Evolutionary conservation across 208 protist species (phyloP), one percentile per base, ranked within the genome.

Genomic region (Leptomonas seymouri): DNA sequence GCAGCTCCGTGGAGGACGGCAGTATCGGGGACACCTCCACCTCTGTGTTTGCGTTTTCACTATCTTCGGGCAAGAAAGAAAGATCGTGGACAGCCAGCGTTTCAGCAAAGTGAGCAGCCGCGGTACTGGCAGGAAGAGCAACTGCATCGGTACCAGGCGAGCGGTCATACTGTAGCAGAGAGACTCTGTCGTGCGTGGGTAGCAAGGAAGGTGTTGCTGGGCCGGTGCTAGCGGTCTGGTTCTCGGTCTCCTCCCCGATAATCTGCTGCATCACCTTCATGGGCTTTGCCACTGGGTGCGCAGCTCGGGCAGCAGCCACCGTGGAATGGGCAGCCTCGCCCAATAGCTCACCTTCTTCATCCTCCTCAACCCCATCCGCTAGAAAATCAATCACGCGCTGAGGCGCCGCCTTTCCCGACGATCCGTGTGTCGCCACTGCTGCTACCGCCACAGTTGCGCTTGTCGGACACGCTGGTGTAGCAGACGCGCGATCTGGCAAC

Each of bases 41-140:
- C 27, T 39, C 30, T 30, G 60, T 42, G 6, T 1, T 53, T 1
- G 60, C 49, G 23, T 21, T 42, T 20, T 39, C 36, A 11, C 25
- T 34, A 9, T 71, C 71, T 12, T 66, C 71, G 14, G 71, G 18
- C 18, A 76, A 50, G 12, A 76, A 68, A 16, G 78, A 76, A 16
- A 84, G 41, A 44, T 84, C 78, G 23, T 84, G 71, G 59, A 76
- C 64, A 4, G 55, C 67, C 3, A 87, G 69, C 5, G 74, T 82
- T 53, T 80, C 61, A 1, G 67, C 31, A 30, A 55, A 55, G 6
- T 27, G 25, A 25, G 8, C n/a, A 2, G 15, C 58, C 1, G 21
- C 60, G 4, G 20, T 46, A 27, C 16, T 23, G 9, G 60, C 59
- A 3, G 46, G 30, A 39, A 30, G 16, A 2, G 6, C 27, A 21